Base-by-base conservation (phyloP, 2,329 filamentous ascomycete genomes). In the Byssochlamys sp. region DNA sequence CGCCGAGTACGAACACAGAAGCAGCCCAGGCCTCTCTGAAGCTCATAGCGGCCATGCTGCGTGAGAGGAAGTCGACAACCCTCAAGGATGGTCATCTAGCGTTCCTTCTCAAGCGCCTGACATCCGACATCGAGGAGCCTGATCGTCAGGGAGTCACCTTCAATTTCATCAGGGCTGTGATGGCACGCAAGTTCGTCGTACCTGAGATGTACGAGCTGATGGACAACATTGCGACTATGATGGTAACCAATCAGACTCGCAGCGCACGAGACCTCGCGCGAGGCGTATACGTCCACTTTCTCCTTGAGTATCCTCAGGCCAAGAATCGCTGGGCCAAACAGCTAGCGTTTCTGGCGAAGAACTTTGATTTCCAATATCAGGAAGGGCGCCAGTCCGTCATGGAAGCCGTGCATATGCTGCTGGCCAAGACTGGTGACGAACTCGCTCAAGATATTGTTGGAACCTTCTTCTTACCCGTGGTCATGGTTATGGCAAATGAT, bases 181-280 rank as follows among this genome's bases (percentile, higher is more conserved):
- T 99, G 68, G 87, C 89, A 55, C 84, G 91, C 19, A 92, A 88
- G 69, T 80, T 97, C 50, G 83, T 96, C 66, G 91, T 95, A 6
- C 87, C 91, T 0, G 82, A 88, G 49, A 86, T 99, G 29, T 99
- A 99, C 69, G 92, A 97, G 68, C 87, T 88, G 7, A 82, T 96
- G 61, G 94, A 99, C 70, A 86, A 91, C 66, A 87, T 95, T 29
- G 90, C 90, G 52, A 86, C 84, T 2, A 88, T 96, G 71, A 97
- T 97, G 91, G 88, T 99, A 57, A 96, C 89, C 51, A 97, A 97
- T 69, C 90, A 96, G 61, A 91, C 95, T 64, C 88, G 88, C 64
- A 86, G 88, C 62, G 92, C 92, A 2, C 84, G 94, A 55, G 90
- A 96, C 70, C 79, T 95, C 39, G 91, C 92, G 12, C 83, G 94